Percentiles rank a stretch among this genome's conserved stretches.
These are phyloP conservation scores for Debaryomyces maramus DNA, from an alignment of 805 yeast species.

Conservation along the genomic window DNA sequence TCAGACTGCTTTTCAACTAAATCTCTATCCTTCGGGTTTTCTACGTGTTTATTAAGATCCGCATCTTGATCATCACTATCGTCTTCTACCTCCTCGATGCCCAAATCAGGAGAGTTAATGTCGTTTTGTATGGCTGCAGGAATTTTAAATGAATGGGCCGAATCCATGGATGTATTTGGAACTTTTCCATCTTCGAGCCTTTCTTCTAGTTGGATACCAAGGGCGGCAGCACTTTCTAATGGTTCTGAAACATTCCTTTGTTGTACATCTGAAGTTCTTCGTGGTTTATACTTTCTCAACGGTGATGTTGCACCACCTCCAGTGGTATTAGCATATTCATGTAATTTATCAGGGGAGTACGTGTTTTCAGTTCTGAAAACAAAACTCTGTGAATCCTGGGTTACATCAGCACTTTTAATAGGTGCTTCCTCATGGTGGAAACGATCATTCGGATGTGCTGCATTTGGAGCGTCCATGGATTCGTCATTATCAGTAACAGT, in stretches of 20 bases:
- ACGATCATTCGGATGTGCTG: conserved; percentile 4
- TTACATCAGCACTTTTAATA: conserved; percentile 5
- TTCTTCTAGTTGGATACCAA: conserved; percentile 24
- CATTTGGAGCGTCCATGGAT: neutral
- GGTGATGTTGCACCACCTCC: conserved; percentile 22
- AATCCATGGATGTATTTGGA: conserved; percentile 4
- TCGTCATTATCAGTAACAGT: conserved; percentile 3
- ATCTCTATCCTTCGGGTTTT: conserved; percentile 4
- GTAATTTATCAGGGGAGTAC: conserved; percentile 15
- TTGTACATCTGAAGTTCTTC: conserved; percentile 3
- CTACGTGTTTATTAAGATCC: no score
- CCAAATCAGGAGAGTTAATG: conserved; percentile 27
- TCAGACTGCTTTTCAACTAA: conserved; percentile 6
- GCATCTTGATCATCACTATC: conserved; percentile 25
- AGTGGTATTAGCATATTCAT: conserved; percentile 23
- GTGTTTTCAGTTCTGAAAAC: conserved; percentile 10
- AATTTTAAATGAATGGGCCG: conserved; percentile 7
- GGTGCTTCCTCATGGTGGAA: conserved; percentile 13
- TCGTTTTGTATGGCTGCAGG: neutral
- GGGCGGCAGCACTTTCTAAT: conserved; percentile 28
- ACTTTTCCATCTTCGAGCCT: conserved; percentile 11
- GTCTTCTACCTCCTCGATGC: conserved; percentile 37
- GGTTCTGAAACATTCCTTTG: conserved; percentile 22
- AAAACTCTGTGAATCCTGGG: conserved; percentile 17
- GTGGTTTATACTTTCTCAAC: conserved; percentile 19